A percentile compares a stretch with the other conserved stretches of the same genome.
phyloP scores from a whole-genome alignment of 495 filamentous ascomycete species.

The Trichoderma parareesei region DNA sequence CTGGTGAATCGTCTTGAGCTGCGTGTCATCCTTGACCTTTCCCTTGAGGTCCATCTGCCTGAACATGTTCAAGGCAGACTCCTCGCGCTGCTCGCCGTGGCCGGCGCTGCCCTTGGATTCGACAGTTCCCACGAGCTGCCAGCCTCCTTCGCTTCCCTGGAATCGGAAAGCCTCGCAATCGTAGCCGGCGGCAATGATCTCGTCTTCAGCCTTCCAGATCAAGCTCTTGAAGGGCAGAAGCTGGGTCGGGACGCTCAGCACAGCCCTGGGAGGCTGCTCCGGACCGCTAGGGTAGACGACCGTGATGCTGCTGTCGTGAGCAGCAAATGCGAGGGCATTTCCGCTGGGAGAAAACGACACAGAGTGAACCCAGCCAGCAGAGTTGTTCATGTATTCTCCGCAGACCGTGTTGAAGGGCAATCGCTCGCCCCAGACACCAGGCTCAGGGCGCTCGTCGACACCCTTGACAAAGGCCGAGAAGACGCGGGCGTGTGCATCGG shows the following conservation, averaged over 20 bases:
- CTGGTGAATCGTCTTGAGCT: slow-evolving; percentile 92
- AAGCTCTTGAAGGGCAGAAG: slow-evolving; percentile 84
- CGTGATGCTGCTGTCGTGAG: slow-evolving; percentile 92
- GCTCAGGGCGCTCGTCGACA: slow-evolving; percentile 77
- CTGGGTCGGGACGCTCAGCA: slow-evolving; percentile 82
- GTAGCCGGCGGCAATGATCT: slow-evolving; percentile 93
- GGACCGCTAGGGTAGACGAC: slow-evolving; percentile 91
- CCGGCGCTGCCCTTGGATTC: slow-evolving; percentile 68
- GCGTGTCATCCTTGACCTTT: slow-evolving; percentile 78
- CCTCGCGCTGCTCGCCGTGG: slow-evolving; percentile 39
- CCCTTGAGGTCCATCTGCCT: slow-evolving; percentile 96
- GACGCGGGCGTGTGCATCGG: slow-evolving; percentile 94
- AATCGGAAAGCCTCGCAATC: slow-evolving; percentile 94
- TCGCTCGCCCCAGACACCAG: slow-evolving; percentile 87
- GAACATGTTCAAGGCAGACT: slow-evolving; percentile 97
- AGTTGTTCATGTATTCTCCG: slow-evolving; percentile 90
- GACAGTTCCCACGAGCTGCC: slow-evolving; percentile 76
- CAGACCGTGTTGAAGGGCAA: slow-evolving; percentile 97
- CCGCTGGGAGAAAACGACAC: slow-evolving; percentile 87
- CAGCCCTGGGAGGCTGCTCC: slow-evolving; percentile 81
- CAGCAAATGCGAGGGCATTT: slow-evolving; percentile 80
- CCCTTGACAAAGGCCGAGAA: slow-evolving; percentile 96
- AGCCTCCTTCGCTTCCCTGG: slow-evolving; percentile 70
- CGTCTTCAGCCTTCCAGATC: slow-evolving; percentile 84
- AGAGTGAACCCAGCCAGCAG: slow-evolving; percentile 91